Percentiles rank a stretch among this genome's conserved stretches.
phyloP scores from a whole-genome alignment of 768 basidiomycete genomes.

The Tricholoma hemisulphureum region DNA sequence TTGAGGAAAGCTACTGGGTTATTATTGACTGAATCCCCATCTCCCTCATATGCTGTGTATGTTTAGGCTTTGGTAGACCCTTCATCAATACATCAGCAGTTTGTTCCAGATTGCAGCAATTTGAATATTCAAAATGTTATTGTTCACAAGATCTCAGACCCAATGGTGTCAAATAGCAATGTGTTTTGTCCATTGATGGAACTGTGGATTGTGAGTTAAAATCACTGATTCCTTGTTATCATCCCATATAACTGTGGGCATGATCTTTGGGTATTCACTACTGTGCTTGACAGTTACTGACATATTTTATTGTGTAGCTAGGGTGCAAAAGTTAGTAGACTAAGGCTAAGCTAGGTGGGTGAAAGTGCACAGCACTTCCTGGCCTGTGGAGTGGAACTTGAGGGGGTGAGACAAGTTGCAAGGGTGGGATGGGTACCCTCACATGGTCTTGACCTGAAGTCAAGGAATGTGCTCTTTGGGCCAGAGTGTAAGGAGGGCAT shows the following conservation, averaged over 20 bases:
- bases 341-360: no score
- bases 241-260: not conserved
- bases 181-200: not conserved
- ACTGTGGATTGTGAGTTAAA: not conserved
- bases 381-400: no score
- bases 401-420: no score
- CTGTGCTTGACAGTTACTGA: no score
- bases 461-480: no score
- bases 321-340: no score
- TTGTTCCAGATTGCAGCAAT: slow-evolving; percentile 26
- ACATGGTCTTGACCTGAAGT: no score
- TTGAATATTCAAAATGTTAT: not conserved
- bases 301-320: no score
- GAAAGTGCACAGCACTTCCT: no score
- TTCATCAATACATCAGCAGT: slow-evolving; percentile 41
- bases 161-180: not conserved
- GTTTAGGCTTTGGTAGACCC: slow-evolving; percentile 16
- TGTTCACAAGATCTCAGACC: not conserved
- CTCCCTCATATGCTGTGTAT: slow-evolving; percentile 8
- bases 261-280: no score
- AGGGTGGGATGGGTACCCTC: no score
- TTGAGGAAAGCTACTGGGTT: not conserved
- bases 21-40: not conserved
- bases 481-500: no score
- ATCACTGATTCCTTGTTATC: slow-evolving; percentile 1